Conservation (phyloP, 164 flowering plant genomes). For the Cinnamomum micranthum region DNA sequence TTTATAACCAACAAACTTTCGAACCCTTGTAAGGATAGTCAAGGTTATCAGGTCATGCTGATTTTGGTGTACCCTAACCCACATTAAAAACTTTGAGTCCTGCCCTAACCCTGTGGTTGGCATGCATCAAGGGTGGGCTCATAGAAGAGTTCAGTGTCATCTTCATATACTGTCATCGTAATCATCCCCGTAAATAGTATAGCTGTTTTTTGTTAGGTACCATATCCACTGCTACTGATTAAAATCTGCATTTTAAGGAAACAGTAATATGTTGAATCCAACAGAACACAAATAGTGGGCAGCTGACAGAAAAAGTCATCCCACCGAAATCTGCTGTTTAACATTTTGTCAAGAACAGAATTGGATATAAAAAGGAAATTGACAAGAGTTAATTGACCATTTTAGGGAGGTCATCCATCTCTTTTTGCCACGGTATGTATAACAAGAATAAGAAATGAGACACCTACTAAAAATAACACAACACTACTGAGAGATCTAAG, state of each 20-base stretch:
- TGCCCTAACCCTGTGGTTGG: no score
- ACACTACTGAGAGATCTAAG: background rate
- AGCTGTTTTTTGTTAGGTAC: background rate
- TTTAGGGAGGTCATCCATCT: background rate
- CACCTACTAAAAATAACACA: background rate
- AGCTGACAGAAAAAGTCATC: background rate
- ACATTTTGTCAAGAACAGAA: background rate
- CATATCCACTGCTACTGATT: background rate
- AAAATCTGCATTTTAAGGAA: background rate
- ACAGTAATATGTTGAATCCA: background rate
- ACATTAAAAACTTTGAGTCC: no score
- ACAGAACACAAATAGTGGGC: background rate
- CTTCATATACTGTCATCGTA: no score
- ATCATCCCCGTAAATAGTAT: no score
- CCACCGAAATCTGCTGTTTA: background rate
- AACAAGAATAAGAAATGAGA: background rate
- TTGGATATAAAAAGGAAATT: background rate
- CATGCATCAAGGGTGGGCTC: no score
- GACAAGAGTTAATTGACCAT: background rate
- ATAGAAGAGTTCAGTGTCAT: no score
- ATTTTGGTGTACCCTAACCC: no score
- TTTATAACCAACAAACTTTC: no score
- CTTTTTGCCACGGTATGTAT: background rate
- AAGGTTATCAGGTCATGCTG: no score
- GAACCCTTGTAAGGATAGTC: no score